Conservation (phyloP, 2,329 filamentous ascomycete species). For the Alternaria sp. region DNA sequence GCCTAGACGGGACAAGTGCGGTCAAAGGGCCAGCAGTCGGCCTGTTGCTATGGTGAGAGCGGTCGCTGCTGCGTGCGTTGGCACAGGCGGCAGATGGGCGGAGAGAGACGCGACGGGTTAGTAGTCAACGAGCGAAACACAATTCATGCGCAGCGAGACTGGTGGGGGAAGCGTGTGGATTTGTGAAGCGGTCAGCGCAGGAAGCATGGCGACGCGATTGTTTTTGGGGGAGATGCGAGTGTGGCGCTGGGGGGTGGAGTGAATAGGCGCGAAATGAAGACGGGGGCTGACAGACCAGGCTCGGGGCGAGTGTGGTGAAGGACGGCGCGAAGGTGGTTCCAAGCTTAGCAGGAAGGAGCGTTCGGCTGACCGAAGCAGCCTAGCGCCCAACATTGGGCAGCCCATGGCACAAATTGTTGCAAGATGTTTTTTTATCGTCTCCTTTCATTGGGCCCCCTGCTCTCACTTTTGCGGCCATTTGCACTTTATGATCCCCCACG, state of each 20-base stretch:
- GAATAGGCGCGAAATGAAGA: slow-evolving; percentile 41
- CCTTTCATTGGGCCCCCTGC: slow-evolving; percentile 24
- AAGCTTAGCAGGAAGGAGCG: slow-evolving; percentile 28
- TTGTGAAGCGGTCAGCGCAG: slow-evolving; percentile 27
- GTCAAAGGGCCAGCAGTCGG: slow-evolving; percentile 42
- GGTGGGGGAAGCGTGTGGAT: slow-evolving; percentile 14
- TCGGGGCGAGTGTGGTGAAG: slow-evolving; percentile 34
- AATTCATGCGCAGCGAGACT: slow-evolving; percentile 13
- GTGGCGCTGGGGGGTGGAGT: slow-evolving; percentile 25
- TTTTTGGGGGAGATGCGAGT: slow-evolving; percentile 20
- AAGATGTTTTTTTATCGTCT: slow-evolving; percentile 31
- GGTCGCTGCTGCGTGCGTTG: slow-evolving; percentile 50
- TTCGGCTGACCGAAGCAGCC: slow-evolving; percentile 23
- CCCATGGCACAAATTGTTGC: slow-evolving; percentile 16
- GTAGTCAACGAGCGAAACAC: slow-evolving; percentile 26
- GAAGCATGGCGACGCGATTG: slow-evolving; percentile 29
- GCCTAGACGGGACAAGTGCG: slow-evolving; percentile 41
- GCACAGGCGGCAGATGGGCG: slow-evolving; percentile 33
- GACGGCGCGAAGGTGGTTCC: slow-evolving; percentile 29
- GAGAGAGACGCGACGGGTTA: slow-evolving; percentile 25
- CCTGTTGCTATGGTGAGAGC: slow-evolving; percentile 51
- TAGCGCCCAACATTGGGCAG: slow-evolving; percentile 15
- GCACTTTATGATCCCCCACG: slow-evolving; percentile 19
- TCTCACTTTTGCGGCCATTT: slow-evolving; percentile 17
- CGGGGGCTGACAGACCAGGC: slow-evolving; percentile 38